phyloP scores from a whole-genome alignment of 768 basidiomycete genomes.

The Krasilnikovozyma curviuscula region DNA sequence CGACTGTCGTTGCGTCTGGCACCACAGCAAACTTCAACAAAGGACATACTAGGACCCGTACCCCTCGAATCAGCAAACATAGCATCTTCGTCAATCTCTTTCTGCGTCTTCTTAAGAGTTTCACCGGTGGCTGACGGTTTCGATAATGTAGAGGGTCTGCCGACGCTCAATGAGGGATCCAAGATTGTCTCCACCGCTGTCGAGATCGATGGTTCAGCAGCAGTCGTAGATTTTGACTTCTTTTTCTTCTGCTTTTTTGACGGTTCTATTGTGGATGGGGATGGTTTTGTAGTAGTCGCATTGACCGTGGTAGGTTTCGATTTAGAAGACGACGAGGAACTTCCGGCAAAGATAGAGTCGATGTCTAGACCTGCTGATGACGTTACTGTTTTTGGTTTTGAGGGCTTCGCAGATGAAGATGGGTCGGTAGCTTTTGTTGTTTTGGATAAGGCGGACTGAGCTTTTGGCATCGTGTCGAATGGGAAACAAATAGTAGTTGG shows the following conservation, averaged over 20 bases:
- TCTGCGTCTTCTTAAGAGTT: constrained; percentile 5
- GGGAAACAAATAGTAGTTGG: too few species aligned
- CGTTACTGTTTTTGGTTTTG: background rate
- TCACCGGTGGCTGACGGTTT: background rate
- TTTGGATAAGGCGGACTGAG: too few species aligned
- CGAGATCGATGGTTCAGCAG: background rate
- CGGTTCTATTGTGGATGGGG: background rate
- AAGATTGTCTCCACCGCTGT: constrained; percentile 10
- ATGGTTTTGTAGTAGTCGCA: background rate
- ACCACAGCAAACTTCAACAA: constrained; percentile 23
- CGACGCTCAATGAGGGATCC: constrained; percentile 10
- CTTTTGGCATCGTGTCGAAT: too few species aligned
- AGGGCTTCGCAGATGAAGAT: background rate
- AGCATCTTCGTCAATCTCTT: constrained; percentile 14
- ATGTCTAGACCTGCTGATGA: constrained; percentile 3
- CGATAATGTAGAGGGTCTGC: background rate
- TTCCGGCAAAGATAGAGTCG: constrained; percentile 9
- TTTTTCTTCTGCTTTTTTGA: constrained; percentile 20
- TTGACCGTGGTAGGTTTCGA: too few species aligned
- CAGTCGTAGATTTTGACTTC: constrained; percentile 10
- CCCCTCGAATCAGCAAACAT: constrained; percentile 2
- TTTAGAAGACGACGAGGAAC: too few species aligned
- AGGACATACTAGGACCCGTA: too few species aligned
- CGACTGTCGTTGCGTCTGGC: constrained; percentile 23
- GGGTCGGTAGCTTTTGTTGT: too few species aligned